phyloP scores from a whole-genome alignment of 495 filamentous ascomycete genomes.

The Rhypophila decipiens region DNA sequence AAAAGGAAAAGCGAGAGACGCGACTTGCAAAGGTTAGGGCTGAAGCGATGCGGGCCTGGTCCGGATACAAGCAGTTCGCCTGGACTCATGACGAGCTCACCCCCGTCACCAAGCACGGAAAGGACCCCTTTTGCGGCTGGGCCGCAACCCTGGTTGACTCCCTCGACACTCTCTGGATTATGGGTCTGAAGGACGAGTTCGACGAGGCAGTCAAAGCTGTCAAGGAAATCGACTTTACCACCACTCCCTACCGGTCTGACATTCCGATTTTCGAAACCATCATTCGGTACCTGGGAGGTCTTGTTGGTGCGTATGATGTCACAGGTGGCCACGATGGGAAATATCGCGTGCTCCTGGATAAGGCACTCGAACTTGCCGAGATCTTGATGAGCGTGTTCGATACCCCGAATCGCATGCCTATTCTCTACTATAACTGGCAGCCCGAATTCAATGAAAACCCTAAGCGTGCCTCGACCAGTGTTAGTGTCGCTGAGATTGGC shows the following conservation, averaged over 20 bases:
- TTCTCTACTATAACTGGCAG: constrained; percentile 79
- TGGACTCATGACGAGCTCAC: constrained; percentile 80
- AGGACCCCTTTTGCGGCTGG: constrained; percentile 88
- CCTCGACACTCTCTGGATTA: constrained; percentile 95
- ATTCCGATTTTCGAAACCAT: constrained; percentile 86
- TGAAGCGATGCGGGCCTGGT: constrained; percentile 74
- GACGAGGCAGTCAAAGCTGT: constrained; percentile 74
- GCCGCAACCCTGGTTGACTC: constrained; percentile 88
- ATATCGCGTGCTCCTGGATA: constrained; percentile 67
- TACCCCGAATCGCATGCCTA: constrained; percentile 93
- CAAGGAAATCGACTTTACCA: constrained; percentile 83
- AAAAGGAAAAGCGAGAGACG: constrained; percentile 54
- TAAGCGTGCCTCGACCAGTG: constrained; percentile 56
- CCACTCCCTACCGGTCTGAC: constrained; percentile 46
- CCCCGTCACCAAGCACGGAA: constrained; percentile 55
- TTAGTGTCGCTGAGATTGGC: constrained; percentile 78
- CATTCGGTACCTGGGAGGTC: constrained; percentile 79
- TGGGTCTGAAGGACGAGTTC: constrained; percentile 86
- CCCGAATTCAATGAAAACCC: constrained; percentile 58
- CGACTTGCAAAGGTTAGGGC: constrained; percentile 65
- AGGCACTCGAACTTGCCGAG: constrained; percentile 83
- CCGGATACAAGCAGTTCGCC: constrained; percentile 73
- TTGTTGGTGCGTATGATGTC: constrained; percentile 79
- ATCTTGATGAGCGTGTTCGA: constrained; percentile 90
- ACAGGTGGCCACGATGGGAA: constrained; percentile 46